phyloP scores from a whole-genome alignment of 1,284 basidiomycete species.

The Megacollybia platyphylla region DNA sequence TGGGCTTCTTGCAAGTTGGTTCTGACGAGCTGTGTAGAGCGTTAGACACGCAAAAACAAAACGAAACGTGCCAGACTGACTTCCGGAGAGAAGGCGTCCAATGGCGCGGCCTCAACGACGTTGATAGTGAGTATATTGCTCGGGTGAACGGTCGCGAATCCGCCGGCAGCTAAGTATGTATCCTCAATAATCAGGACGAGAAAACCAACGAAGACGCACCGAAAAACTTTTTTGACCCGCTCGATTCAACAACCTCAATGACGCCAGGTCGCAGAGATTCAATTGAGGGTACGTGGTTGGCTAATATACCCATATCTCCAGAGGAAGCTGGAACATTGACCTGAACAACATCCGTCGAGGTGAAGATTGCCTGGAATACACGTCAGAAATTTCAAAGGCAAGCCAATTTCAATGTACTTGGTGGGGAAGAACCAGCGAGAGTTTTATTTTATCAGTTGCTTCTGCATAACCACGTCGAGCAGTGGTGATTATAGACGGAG shows the following conservation, averaged over 20 bases:
- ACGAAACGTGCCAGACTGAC: conserved; percentile 24
- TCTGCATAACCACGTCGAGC: conserved; percentile 82
- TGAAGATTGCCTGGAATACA: conserved; percentile 65
- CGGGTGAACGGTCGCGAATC: conserved; percentile 96
- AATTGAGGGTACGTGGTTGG: conserved; percentile 91
- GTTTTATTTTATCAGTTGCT: conserved; percentile 73
- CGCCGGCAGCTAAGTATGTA: conserved; percentile 68
- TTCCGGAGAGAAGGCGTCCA: conserved; percentile 86
- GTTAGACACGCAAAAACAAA: conserved; percentile 5
- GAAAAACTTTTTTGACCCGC: conserved; percentile 88
- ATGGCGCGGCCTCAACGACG: conserved; percentile 89
- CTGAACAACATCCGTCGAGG: conserved; percentile 80
- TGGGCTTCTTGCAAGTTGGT: conserved; percentile 85
- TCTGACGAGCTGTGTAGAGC: conserved; percentile 63
- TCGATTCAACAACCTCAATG: conserved; percentile 82
- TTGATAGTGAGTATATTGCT: conserved; percentile 97
- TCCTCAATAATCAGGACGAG: conserved; percentile 1
- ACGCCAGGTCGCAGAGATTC: conserved; percentile 89
- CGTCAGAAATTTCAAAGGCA: conserved; percentile 6
- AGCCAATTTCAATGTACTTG: conserved; percentile 47
- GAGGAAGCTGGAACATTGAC: conserved; percentile 88
- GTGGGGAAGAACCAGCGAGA: conserved; percentile 87
- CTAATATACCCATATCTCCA: conserved; percentile 98
- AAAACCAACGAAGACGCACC: conserved; percentile 41
- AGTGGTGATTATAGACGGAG: conserved; percentile 34